Conservation (phyloP, 2,329 filamentous ascomycete species). For the Fusarium tupiense region DNA sequence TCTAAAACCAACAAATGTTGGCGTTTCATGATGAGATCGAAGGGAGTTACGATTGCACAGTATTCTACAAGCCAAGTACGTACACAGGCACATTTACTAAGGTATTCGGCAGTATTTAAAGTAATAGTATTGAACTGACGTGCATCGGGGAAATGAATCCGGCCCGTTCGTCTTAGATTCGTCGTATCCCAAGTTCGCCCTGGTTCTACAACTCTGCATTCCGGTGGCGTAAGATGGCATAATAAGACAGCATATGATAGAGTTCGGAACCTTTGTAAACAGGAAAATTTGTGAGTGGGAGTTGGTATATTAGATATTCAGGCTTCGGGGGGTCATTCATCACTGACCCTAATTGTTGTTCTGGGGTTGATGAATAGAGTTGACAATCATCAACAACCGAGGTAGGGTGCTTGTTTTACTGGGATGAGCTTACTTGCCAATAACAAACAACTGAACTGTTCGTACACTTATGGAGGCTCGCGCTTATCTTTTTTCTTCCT, state of each 20-base stretch:
- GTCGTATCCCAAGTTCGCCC: not conserved
- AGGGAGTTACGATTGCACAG: not conserved
- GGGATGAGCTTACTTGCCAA: slow-evolving; percentile 6
- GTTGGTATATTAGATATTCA: not conserved
- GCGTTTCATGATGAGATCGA: not conserved
- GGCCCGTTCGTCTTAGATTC: slow-evolving; percentile 3
- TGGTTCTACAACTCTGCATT: not conserved
- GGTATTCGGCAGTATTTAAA: slow-evolving; percentile 15
- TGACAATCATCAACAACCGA: slow-evolving; percentile 4
- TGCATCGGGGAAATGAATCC: slow-evolving; percentile 18
- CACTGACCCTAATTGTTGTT: not conserved
- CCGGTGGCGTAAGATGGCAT: not conserved
- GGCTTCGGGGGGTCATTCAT: not conserved
- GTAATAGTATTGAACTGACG: slow-evolving; percentile 9
- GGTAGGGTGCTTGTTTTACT: not conserved
- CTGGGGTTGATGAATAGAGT: not conserved
- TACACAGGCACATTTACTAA: not conserved
- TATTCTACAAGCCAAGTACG: not conserved
- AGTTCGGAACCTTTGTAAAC: not conserved
- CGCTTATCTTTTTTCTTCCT: not conserved
- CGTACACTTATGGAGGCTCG: not conserved
- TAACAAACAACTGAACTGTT: not conserved
- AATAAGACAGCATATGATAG: not conserved
- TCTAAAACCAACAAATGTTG: not conserved
- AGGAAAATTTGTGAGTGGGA: not conserved